A percentile compares a stretch with the other conserved stretches of the same genome.
Conservation (phyloP, 345 rosid species). For the Passiflora organensis region DNA sequence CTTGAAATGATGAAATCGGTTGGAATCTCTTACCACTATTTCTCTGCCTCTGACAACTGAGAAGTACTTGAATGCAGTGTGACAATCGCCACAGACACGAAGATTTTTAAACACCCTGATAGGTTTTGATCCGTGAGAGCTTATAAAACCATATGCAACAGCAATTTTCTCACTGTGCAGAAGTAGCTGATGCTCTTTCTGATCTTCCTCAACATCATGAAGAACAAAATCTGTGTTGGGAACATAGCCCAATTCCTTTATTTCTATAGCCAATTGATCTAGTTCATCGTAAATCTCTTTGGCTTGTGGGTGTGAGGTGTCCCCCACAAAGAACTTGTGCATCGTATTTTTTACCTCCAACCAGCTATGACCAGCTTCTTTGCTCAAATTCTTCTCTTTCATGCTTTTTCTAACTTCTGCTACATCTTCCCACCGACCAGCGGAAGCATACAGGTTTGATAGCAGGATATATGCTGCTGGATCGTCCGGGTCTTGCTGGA, state of each 20-base stretch:
- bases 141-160: constrained; percentile 61
- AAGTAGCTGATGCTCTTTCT: constrained; percentile 50
- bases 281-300: constrained; percentile 41
- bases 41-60: constrained; percentile 47
- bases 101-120: constrained; percentile 68
- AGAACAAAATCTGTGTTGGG: constrained; percentile 65
- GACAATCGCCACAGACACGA: constrained; percentile 68
- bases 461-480: constrained; percentile 63
- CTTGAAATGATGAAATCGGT: constrained; percentile 71
- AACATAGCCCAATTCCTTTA: constrained; percentile 56
- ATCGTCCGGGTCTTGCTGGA: constrained; percentile 57
- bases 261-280: constrained; percentile 35
- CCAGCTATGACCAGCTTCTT: constrained; percentile 86
- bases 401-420: constrained; percentile 50
- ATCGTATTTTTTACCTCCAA: constrained; percentile 57
- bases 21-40: constrained; percentile 66
- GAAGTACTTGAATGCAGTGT: constrained; percentile 61
- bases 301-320: constrained; percentile 53
- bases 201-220: constrained; percentile 61
- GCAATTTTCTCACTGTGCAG: constrained; percentile 86
- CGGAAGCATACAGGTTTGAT: constrained; percentile 63
- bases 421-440: constrained; percentile 59
- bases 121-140: constrained; percentile 44
- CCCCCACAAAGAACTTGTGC: constrained; percentile 65
- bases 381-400: constrained; percentile 51